Evolutionary conservation across 2,329 filamentous ascomycete genomes (phyloP).

Genomic region (Fusarium neocosmosporiellum): DNA sequence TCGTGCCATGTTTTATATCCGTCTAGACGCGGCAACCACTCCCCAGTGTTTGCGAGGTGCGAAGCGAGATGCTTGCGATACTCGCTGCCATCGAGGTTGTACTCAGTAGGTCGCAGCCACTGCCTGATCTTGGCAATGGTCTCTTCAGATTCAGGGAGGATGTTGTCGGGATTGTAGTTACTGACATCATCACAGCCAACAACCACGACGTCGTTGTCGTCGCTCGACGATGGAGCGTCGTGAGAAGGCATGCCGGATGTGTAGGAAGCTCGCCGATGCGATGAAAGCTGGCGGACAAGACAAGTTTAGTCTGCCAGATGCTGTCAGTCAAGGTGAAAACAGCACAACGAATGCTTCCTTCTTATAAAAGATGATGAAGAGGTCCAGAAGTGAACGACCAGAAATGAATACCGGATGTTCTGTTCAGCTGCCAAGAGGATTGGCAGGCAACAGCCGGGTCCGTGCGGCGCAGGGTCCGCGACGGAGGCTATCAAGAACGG

Average conservation of each 20-base stretch:
- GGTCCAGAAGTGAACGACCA: background rate
- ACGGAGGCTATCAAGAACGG: background rate
- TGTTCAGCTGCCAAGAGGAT: background rate
- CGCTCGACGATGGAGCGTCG: background rate
- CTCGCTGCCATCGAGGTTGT: conserved; percentile 25
- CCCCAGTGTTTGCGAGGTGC: conserved; percentile 24
- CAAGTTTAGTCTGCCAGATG: background rate
- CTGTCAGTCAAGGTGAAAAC: background rate
- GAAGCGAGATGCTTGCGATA: conserved; percentile 33
- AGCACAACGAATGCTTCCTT: background rate
- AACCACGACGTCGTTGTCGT: conserved; percentile 25
- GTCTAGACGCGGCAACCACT: conserved; percentile 17
- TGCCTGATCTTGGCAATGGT: conserved; percentile 37
- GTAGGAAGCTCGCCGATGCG: background rate
- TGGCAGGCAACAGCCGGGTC: background rate
- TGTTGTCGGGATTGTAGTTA: conserved; percentile 48
- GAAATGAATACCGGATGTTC: background rate
- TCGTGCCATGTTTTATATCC: conserved; percentile 24
- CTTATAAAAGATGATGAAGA: background rate
- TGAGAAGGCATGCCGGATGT: background rate
- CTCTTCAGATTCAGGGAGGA: conserved; percentile 44
- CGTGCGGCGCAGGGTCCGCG: background rate
- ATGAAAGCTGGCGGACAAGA: background rate
- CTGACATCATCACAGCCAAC: conserved; percentile 36
- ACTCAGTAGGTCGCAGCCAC: conserved; percentile 36